These are phyloP conservation scores for Ogataea polymorpha DNA, from an alignment of 805 yeast species.

Conservation along the genomic window DNA sequence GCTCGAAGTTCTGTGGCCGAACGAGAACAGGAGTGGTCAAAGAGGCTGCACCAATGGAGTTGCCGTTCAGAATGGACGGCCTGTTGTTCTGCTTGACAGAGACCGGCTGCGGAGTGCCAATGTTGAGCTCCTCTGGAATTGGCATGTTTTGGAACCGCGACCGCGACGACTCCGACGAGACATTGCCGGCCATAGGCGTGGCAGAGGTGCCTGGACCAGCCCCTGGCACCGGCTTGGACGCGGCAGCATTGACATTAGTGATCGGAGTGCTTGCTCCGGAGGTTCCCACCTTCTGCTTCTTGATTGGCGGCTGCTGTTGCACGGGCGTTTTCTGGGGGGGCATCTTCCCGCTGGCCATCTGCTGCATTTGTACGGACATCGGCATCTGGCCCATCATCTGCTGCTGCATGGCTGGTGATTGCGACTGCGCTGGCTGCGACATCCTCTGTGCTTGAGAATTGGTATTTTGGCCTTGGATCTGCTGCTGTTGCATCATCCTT, in stretches of 20 bases:
- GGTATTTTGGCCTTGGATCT: slow-evolving; percentile 9
- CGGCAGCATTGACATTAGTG: slow-evolving; percentile 49
- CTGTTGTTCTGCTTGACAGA: slow-evolving; percentile 59
- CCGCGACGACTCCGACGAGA: slow-evolving; percentile 37
- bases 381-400: slow-evolving; percentile 15
- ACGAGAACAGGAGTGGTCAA: slow-evolving; percentile 72
- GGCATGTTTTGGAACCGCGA: slow-evolving; percentile 65
- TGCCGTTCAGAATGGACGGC: slow-evolving; percentile 83
- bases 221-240: slow-evolving; percentile 28
- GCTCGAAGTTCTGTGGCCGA: slow-evolving; percentile 77
- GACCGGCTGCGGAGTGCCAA: slow-evolving; percentile 64
- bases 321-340: slow-evolving; percentile 9
- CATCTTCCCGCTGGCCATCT: slow-evolving; percentile 9
- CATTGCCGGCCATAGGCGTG: slow-evolving; percentile 9
- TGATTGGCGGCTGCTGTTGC: slow-evolving; percentile 12
- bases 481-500: slow-evolving; percentile 27
- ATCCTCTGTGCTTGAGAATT: slow-evolving; percentile 15
- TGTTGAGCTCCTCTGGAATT: slow-evolving; percentile 65
- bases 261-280: slow-evolving; percentile 34
- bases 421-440: slow-evolving; percentile 8
- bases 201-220: slow-evolving; percentile 17
- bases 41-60: slow-evolving; percentile 66
- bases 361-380: slow-evolving; percentile 12
- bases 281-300: slow-evolving; percentile 18
- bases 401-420: slow-evolving; percentile 11